Base-by-base conservation (phyloP, 805 yeast genomes). In the Kuraishia cidri region DNA sequence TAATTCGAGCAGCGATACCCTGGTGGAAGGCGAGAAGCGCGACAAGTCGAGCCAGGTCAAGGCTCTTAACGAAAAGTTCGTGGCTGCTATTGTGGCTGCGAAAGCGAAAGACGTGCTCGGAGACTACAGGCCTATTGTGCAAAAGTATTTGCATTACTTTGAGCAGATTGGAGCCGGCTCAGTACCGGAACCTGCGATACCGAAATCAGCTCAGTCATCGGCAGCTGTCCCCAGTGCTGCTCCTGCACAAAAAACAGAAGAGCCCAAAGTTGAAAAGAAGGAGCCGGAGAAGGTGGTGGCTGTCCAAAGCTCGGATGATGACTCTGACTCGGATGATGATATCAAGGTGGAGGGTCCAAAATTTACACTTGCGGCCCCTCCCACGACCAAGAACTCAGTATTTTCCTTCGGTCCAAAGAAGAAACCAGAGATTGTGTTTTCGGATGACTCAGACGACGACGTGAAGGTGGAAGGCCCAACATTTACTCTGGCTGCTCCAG, bases 391-490 rank as follows among this genome's bases (percentile, higher is more conserved):
- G 3, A 60, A 64, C 35, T 62, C 75, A n/a, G 71, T 68, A 5
- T 74, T 74, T 50, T 59, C 64, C 19, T 65, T 74, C 36, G 63
- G 62, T 12, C 37, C 45, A 16, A 56, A 43, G 15, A 57, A 60
- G 4, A 50, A 52, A 18, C 49, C 48, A 13, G 56, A 50, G 26
- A 37, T 45, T 6, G 50, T 38, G 11, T 45, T 32, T 7, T 55
- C 66, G 4, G 74, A 68, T 33, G 78, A 72, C 29, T 64, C 72
- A 1, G 83, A 75, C 22, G 75, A 75, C 14, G 82, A 75, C 24
- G 54, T 77, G 17, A 79, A 76, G 48, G 69, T 80, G 19, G 72
- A 82, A 52, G 94, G 94, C 1, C 94, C 94, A 14, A 55, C 64
- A 10, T 84, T 84, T 50, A 66, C 64, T 6, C 40, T 72, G 20